Conservation (phyloP, 495 filamentous ascomycete species). For the Darksidea phi region DNA sequence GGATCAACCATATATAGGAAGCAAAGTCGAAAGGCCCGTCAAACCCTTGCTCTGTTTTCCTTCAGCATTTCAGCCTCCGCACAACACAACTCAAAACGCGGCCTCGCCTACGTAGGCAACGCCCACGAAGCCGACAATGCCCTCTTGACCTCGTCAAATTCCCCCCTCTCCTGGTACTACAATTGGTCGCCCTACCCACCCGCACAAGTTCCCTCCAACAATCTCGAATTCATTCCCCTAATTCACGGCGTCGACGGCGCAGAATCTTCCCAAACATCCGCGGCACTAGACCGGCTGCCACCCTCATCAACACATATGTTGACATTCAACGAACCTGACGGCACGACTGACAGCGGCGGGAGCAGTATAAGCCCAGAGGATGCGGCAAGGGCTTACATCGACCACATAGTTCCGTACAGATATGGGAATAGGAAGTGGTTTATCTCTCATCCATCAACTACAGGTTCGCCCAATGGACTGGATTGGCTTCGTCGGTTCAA, state of each 20-base stretch:
- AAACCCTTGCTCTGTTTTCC: not conserved
- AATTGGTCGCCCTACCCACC: slow-evolving; percentile 24
- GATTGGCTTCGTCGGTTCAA: slow-evolving; percentile 27
- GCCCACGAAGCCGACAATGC: slow-evolving; percentile 20
- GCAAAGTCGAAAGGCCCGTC: not conserved
- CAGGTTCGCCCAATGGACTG: slow-evolving; percentile 18
- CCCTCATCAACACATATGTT: slow-evolving; percentile 10
- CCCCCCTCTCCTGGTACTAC: slow-evolving; percentile 29
- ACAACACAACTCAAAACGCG: slow-evolving; percentile 23
- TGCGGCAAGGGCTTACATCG: slow-evolving; percentile 22
- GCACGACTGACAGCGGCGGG: slow-evolving; percentile 10
- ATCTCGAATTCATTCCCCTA: slow-evolving; percentile 25
- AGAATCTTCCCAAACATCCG: not conserved
- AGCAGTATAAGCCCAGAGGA: slow-evolving; percentile 17
- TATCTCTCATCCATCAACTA: slow-evolving; percentile 20
- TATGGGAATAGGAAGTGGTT: slow-evolving; percentile 7
- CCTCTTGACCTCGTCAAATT: slow-evolving; percentile 11
- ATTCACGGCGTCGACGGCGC: slow-evolving; percentile 27
- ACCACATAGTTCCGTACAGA: slow-evolving; percentile 22
- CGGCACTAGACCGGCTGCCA: slow-evolving; percentile 9
- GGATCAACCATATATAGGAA: not conserved
- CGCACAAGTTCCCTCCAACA: slow-evolving; percentile 3
- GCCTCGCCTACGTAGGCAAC: slow-evolving; percentile 24
- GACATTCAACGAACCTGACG: slow-evolving; percentile 31
- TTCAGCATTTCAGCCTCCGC: not conserved